Evolutionary conservation across 805 yeast species (phyloP).

Genomic region (Starmerella etchellsii): DNA sequence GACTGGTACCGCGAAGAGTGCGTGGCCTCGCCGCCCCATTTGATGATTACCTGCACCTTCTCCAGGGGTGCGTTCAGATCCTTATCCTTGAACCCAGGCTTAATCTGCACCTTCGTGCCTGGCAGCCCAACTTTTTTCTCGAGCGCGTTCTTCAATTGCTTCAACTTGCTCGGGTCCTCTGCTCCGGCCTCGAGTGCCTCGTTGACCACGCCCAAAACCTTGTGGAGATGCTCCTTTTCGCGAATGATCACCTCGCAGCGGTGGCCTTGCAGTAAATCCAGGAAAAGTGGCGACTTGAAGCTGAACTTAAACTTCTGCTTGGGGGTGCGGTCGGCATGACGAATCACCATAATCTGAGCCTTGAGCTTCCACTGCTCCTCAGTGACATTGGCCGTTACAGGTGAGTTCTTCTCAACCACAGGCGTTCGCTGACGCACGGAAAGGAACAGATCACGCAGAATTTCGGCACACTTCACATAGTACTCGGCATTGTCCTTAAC

Average conservation of each 20-base stretch:
- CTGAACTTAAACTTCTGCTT: slow-evolving; percentile 95
- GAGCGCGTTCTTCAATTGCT: slow-evolving; percentile 66
- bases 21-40: slow-evolving; percentile 99
- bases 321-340: slow-evolving; percentile 98
- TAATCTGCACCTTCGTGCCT: slow-evolving; percentile 91
- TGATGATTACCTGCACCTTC: slow-evolving; percentile 86
- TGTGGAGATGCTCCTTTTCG: slow-evolving; percentile 70
- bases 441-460: slow-evolving; percentile 60
- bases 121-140: slow-evolving; percentile 83
- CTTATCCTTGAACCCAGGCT: slow-evolving; percentile 43
- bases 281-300: slow-evolving; percentile 74
- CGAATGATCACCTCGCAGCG: slow-evolving; percentile 92
- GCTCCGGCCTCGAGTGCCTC: slow-evolving; percentile 61
- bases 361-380: slow-evolving; percentile 90
- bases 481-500: slow-evolving; percentile 83
- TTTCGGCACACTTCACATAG: slow-evolving; percentile 71
- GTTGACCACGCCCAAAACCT: slow-evolving; percentile 72
- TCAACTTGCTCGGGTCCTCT: slow-evolving; percentile 69
- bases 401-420: slow-evolving; percentile 5
- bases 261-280: slow-evolving; percentile 81
- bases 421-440: slow-evolving; percentile 38
- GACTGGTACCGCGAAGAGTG: slow-evolving; percentile 95
- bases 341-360: slow-evolving; percentile 77
- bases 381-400: slow-evolving; percentile 10
- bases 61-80: slow-evolving; percentile 51